Evolutionary conservation across 75 land plant genomes (phyloP).

Genomic region (Cryptomeria japonica): DNA sequence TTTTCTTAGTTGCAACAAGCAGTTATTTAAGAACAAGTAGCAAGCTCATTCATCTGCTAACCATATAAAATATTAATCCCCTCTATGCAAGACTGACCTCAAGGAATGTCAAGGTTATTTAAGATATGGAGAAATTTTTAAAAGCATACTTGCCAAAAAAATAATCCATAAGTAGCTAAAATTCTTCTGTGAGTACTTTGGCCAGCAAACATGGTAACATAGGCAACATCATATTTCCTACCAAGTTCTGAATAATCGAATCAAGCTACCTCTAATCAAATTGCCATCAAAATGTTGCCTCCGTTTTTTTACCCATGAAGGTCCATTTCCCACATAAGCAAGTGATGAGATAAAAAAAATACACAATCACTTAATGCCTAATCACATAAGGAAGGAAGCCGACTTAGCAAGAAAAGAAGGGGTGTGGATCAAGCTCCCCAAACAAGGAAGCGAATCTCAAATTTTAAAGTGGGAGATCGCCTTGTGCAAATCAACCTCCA

Average conservation of each 20-base stretch:
- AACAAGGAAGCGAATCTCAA: too few species aligned
- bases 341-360: neutral
- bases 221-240: neutral
- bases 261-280: neutral
- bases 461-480: too few species aligned
- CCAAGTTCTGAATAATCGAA: neutral
- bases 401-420: too few species aligned
- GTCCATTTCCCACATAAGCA: neutral
- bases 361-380: too few species aligned
- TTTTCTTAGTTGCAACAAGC: neutral
- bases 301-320: neutral
- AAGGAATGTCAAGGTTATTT: neutral
- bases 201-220: neutral
- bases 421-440: too few species aligned
- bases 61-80: neutral
- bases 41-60: neutral
- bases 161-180: neutral
- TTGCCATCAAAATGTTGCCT: neutral
- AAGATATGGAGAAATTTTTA: neutral
- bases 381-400: too few species aligned
- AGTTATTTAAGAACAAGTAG: neutral
- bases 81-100: neutral
- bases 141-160: neutral
- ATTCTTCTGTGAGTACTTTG: neutral
- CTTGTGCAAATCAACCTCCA: too few species aligned